Base-by-base conservation (phyloP, 1,284 basidiomycete species). In the Trichosporon ovoides region DNA sequence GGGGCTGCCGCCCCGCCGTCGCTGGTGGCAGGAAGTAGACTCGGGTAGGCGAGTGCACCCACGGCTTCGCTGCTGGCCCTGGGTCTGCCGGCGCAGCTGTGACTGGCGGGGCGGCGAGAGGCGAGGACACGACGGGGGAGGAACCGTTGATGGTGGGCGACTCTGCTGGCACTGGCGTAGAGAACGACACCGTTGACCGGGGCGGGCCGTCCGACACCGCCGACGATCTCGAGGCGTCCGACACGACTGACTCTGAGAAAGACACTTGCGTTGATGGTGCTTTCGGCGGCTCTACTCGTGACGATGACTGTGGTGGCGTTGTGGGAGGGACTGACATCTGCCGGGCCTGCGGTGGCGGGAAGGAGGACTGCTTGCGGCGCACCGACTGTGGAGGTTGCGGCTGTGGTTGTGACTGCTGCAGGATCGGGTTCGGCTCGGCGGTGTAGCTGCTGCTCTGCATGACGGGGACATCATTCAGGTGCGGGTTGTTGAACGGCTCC, bases 1-100 rank as follows among this genome's bases (percentile, higher is more conserved):
- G 11, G 5, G 60, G 55, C 2, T 54, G 33, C 9, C 53, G 33
- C 3, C 53, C 34, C 7, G 28, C 12, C 12, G 28, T 28, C 3
- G 38, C 38, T 1, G 63, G 63, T 3, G 60, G 63, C 5, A 66
- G 60, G 22, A 66, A 66, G 43, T 55, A n/a, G 1, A 58, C 56
- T 4, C 58, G 64, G 13, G 53, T 36, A 11, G 55, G 16, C 49
- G 53, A 55, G 34, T 63, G 61, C 3, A 60, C 49, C 64, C 64
- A 65, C 22, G 54, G 54, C 22, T 46, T 52, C 5, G 28, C 28
- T 9, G 28, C 9, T 31, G 33, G 55, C 50, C n/a, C n/a, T n/a
- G n/a, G n/a, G n/a, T 14, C 16, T 18, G 16, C 24, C 43, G 43
- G 3, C 16, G 37, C 16, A 22, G 43, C 18, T 22, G 22, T 22